Evolutionary conservation across 2,329 filamentous ascomycete genomes (phyloP).

Genomic region (Paracorniculantispora psalliotae): DNA sequence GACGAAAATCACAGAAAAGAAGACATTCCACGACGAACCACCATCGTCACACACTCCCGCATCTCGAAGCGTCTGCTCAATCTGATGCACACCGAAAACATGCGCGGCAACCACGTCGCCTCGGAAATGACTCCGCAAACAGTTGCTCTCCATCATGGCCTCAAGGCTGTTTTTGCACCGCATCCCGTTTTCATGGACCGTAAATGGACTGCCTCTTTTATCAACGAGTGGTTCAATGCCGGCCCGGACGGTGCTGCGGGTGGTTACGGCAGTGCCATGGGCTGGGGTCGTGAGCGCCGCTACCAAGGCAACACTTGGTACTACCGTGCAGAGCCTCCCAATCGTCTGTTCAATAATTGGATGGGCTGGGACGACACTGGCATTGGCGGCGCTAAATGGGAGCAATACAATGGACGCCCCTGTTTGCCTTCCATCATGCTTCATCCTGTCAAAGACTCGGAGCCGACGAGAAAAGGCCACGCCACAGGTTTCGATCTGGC

Average conservation of each 20-base stretch:
- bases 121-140: conserved; percentile 77
- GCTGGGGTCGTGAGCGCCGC: conserved; percentile 53
- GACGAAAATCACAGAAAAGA: conserved; percentile 43
- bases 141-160: conserved; percentile 67
- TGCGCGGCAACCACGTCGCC: conserved; percentile 68
- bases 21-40: conserved; percentile 64
- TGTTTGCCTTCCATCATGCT: conserved; percentile 56
- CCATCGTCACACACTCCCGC: conserved; percentile 73
- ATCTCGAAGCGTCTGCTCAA: conserved; percentile 67
- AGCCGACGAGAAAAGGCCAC: conserved; percentile 42
- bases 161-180: conserved; percentile 73
- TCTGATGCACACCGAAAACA: conserved; percentile 73
- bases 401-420: conserved; percentile 48
- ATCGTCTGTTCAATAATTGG: conserved; percentile 58
- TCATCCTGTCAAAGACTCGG: conserved; percentile 56
- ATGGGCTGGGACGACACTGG: conserved; percentile 54
- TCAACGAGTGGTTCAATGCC: conserved; percentile 57
- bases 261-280: conserved; percentile 51
- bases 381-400: conserved; percentile 52
- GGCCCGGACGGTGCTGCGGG: conserved; percentile 51
- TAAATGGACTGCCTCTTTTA: conserved; percentile 55
- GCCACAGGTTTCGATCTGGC: conserved; percentile 33
- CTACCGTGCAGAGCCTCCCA: conserved; percentile 52
- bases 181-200: conserved; percentile 78
- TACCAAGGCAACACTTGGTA: conserved; percentile 59